Conservation (phyloP, 352 stramenopile genomes). For the Halophytophthora batemanensis region DNA sequence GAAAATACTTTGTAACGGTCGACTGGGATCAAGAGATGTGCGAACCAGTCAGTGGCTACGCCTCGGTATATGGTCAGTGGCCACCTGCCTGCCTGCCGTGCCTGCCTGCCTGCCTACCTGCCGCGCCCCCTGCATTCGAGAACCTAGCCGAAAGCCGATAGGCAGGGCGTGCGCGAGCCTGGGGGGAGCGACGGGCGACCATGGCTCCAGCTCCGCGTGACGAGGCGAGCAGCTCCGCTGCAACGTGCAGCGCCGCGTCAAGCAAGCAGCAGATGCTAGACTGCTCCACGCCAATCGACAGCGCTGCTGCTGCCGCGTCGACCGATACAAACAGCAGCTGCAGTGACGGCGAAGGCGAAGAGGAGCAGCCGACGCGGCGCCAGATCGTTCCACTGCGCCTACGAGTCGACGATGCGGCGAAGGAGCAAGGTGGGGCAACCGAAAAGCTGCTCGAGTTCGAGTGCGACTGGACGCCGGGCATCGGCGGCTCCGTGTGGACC, state of each 20-base stretch:
- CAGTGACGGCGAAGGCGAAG: conserved; percentile 8
- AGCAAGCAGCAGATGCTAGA: conserved; percentile 1
- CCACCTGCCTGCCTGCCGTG: no score
- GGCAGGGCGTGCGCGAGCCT: neutral
- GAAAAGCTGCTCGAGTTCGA: conserved; percentile 49
- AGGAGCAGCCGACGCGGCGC: conserved; percentile 2
- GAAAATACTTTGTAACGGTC: neutral
- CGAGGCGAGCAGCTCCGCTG: conserved; percentile 2
- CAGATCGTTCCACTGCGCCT: conserved; percentile 49
- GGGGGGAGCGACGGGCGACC: neutral
- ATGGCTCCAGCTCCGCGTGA: conserved; percentile 11
- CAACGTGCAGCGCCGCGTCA: no score
- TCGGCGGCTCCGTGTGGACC: conserved; percentile 82
- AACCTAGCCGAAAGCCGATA: no score
- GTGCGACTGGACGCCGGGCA: conserved; percentile 80
- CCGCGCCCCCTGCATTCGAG: no score
- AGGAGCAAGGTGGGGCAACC: conserved; percentile 4
- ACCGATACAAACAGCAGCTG: conserved; percentile 9
- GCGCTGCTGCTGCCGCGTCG: conserved; percentile 2
- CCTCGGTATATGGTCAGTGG: no score
- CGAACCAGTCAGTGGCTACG: neutral
- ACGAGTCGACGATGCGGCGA: conserved; percentile 26
- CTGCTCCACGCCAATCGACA: neutral
- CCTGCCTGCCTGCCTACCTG: no score
- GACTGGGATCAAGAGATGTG: neutral